Conservation (phyloP, 148 eudicot genomes). For the Nepenthes mirabilis region DNA sequence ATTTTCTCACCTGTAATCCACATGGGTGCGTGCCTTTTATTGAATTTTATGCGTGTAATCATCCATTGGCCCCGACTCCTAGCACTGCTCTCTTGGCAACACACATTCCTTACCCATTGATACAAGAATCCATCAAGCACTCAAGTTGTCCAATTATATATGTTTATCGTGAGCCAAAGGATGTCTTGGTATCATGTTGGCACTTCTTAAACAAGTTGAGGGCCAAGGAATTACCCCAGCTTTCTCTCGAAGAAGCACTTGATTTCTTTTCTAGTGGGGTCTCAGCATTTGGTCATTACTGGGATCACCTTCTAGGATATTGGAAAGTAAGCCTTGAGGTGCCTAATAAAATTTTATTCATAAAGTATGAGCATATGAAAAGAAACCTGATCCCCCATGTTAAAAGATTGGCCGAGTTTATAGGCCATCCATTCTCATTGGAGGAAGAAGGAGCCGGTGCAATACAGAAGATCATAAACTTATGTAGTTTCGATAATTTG, state of each 20-base stretch:
- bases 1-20: too few relatives aligned
- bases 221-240: not conserved
- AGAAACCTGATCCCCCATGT: conserved; percentile 17
- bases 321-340: conserved; percentile 27
- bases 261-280: conserved; percentile 21
- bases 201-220: conserved; percentile 14
- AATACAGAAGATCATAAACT: conserved; percentile 13
- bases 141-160: not conserved
- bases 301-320: conserved; percentile 32
- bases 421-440: conserved; percentile 22
- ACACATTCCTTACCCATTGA: not conserved
- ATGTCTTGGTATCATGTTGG: not conserved
- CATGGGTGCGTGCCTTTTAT: too few relatives aligned
- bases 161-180: not conserved
- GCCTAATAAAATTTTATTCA: conserved; percentile 17
- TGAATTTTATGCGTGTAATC: too few relatives aligned
- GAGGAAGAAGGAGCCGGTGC: conserved; percentile 30
- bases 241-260: conserved; percentile 18
- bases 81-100: not conserved
- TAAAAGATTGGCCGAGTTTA: conserved; percentile 27
- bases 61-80: too few relatives aligned
- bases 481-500: conserved; percentile 33
- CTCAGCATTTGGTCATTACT: conserved; percentile 20
- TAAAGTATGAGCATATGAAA: conserved; percentile 38
- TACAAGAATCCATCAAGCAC: not conserved